These are phyloP conservation scores for Pseudotsuga menziesii DNA, from an alignment of 75 land plant species.

Conservation along the genomic window DNA sequence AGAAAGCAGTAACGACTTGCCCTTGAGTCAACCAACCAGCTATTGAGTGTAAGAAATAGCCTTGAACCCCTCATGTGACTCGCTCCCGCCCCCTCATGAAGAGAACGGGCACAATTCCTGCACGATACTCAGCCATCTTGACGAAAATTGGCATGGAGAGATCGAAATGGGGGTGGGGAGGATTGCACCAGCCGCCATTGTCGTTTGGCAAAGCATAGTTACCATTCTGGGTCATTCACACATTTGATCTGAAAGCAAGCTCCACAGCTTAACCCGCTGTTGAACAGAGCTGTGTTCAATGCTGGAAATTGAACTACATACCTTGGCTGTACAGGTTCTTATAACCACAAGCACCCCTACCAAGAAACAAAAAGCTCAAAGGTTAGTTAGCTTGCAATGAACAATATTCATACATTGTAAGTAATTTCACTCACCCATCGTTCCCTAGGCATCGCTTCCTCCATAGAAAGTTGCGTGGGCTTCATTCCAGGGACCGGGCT, in stretches of 20 bases:
- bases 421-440: background rate
- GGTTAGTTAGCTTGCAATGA: too few relatives aligned
- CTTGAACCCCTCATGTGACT: too few relatives aligned
- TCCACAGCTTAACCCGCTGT: slow-evolving; percentile 41
- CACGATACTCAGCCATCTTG: slow-evolving; percentile 64
- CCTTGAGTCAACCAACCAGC: too few relatives aligned
- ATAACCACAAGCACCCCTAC: slow-evolving; percentile 76
- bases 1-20: too few relatives aligned
- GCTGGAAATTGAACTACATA: slow-evolving; percentile 47
- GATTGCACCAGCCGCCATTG: slow-evolving; percentile 96
- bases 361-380: background rate
- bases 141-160: slow-evolving; percentile 88
- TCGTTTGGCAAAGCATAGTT: slow-evolving; percentile 53
- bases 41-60: too few relatives aligned
- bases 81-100: slow-evolving; percentile 34
- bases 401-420: too few relatives aligned
- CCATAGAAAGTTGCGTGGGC: slow-evolving; percentile 7
- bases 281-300: slow-evolving; percentile 40
- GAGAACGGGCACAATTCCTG: slow-evolving; percentile 62
- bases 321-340: slow-evolving; percentile 33
- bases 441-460: slow-evolving; percentile 2
- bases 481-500: slow-evolving; percentile 1
- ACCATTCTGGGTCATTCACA: slow-evolving; percentile 45
- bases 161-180: slow-evolving; percentile 87
- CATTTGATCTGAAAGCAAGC: slow-evolving; percentile 56